Evolutionary conservation across 148 eudicot species (phyloP).

Genomic region (Cornus kousa): DNA sequence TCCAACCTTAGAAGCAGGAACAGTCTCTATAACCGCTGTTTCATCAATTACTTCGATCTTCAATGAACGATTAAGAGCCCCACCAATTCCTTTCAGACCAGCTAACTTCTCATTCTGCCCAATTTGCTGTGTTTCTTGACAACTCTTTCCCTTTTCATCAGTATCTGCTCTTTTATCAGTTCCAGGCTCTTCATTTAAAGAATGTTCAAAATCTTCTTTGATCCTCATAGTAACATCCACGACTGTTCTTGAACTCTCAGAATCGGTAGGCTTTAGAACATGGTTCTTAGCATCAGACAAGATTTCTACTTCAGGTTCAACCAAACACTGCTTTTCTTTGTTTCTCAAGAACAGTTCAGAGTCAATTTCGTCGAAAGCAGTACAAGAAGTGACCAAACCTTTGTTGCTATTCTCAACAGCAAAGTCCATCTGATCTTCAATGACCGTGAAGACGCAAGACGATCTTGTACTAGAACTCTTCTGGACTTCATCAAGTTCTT

Average conservation of each 20-base stretch:
- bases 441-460: too few relatives aligned
- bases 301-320: not conserved
- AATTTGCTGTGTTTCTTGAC: not conserved
- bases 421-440: too few relatives aligned
- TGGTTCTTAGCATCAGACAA: not conserved
- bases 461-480: too few relatives aligned
- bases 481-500: too few relatives aligned
- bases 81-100: not conserved
- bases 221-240: not conserved
- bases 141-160: not conserved
- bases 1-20: constrained; percentile 5
- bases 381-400: not conserved
- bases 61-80: constrained; percentile 17
- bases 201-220: not conserved
- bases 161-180: not conserved
- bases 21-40: constrained; percentile 27
- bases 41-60: constrained; percentile 39
- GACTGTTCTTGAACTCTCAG: not conserved
- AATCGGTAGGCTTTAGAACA: not conserved
- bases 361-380: not conserved
- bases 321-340: constrained; percentile 1
- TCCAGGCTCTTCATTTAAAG: not conserved
- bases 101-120: constrained; percentile 6
- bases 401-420: too few relatives aligned
- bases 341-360: not conserved